Base-by-base conservation (phyloP, 352 stramenopile species). In the Phytophthora podocarpi region DNA sequence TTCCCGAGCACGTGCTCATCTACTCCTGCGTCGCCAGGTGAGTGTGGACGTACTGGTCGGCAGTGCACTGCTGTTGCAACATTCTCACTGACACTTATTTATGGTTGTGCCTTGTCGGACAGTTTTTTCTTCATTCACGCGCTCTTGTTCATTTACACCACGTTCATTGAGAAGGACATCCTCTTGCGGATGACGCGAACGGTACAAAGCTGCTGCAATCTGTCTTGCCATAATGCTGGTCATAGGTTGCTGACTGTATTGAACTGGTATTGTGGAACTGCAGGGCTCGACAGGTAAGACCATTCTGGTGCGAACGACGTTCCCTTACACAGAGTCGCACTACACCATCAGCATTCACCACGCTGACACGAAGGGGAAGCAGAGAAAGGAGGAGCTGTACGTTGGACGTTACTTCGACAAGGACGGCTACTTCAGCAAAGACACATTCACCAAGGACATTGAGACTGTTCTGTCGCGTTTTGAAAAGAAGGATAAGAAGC, bases 361-460 rank as follows among this genome's bases (percentile, higher is more conserved):
- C 46, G 64, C 78, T 10, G 59, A 59, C 23, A 51, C 79, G 20
- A 59, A 59, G 35, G 68, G 65, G 12, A 84, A 81, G 21, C 54
- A 75, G 24, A 70, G 66, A 41, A 82, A 89, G 67, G 63, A 75
- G 26, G 76, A 94, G 59, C 59, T 96, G 26, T 94, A 96, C 61
- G 66, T 96, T 34, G 87, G 87, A 21, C 82, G 87, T 42, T 96
- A 85, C 68, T 96, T 96, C 56, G 87, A 96, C 57, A 82, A 85
- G 45, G 87, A 96, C 26, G 87, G 87, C 0, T 91, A 91, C 55
- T 96, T 96, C 49, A 78, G 82, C 74, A 88, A 91, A 61, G 75
- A 91, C 10, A 64, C 60, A 27, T 91, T 96, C 53, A 70, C 70
- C 40, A 91, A 91, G 60, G 74, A 89, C 47, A 70, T 95, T 27